A percentile compares a stretch with the other conserved stretches of the same genome.
Conservation (phyloP, 768 basidiomycete genomes). For the Lepiota brunneoincarnata region DNA sequence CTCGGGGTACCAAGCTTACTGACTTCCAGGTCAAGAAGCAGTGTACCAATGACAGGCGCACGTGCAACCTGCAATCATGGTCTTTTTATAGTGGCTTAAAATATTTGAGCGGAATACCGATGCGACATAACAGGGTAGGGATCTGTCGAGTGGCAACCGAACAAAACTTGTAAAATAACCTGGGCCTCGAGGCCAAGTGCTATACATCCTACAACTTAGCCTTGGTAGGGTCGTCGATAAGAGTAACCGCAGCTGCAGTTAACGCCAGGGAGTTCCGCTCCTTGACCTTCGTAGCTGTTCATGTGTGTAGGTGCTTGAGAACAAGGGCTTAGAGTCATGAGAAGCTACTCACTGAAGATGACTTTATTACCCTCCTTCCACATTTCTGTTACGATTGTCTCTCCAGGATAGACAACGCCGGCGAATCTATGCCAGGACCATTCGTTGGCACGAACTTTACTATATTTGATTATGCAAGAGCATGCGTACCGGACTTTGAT, state of each 20-base stretch:
- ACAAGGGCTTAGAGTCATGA: neutral
- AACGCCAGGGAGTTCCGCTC: conserved; percentile 74
- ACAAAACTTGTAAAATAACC: neutral
- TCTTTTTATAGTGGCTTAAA: too few relatives aligned
- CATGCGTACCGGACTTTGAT: conserved; percentile 86
- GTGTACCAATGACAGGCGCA: too few relatives aligned
- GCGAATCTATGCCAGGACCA: conserved; percentile 55
- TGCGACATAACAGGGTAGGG: neutral
- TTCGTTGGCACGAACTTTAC: neutral
- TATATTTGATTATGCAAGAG: neutral
- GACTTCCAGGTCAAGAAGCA: too few relatives aligned
- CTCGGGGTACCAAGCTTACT: too few relatives aligned
- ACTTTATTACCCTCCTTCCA: conserved; percentile 95
- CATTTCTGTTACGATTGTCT: conserved; percentile 95
- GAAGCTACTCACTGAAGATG: conserved; percentile 75
- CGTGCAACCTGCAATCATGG: too few relatives aligned
- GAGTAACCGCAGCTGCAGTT: conserved; percentile 79
- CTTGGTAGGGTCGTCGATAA: conserved; percentile 50
- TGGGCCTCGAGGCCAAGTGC: neutral
- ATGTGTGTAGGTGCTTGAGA: neutral
- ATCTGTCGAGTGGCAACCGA: neutral
- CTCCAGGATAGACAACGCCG: conserved; percentile 91
- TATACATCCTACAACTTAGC: conserved; percentile 50
- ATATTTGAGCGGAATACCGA: too few relatives aligned
- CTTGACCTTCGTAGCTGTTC: conserved; percentile 83